These are phyloP conservation scores for Punctularia strigosozonata DNA, from an alignment of 768 basidiomycete species.

Conservation along the genomic window DNA sequence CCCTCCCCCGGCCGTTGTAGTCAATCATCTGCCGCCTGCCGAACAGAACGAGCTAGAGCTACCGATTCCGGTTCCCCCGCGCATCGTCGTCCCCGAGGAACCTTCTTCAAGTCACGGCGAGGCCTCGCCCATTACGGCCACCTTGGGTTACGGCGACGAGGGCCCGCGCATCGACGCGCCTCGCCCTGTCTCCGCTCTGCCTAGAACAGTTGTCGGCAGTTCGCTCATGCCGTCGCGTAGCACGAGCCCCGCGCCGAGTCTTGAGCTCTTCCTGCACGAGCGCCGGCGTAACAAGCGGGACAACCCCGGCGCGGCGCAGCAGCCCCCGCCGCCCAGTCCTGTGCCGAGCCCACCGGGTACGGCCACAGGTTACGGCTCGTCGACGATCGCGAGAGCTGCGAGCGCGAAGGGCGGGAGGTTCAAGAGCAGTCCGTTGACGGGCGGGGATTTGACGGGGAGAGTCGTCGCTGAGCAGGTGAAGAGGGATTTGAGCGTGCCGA, in stretches of 20 bases:
- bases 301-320: no score
- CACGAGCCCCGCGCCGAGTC: conserved; percentile 39
- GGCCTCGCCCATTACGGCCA: no score
- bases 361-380: conserved; percentile 3
- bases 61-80: neutral
- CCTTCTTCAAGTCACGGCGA: no score
- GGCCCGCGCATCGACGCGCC: no score
- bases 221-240: conserved; percentile 18
- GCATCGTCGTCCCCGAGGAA: conserved; percentile 1
- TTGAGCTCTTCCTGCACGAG: conserved; percentile 58
- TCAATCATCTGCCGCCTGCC: neutral
- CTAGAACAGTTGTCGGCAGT: no score
- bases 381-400: conserved; percentile 9
- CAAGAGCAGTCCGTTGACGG: conserved; percentile 63
- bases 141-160: no score
- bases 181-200: no score
- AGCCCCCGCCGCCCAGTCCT: conserved; percentile 11
- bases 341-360: conserved; percentile 3
- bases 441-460: conserved; percentile 28
- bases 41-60: neutral
- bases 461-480: conserved; percentile 41
- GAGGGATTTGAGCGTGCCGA: conserved; percentile 5
- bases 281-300: conserved; percentile 58
- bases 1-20: neutral
- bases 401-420: conserved; percentile 43